Percentiles rank a stretch among this genome's conserved stretches.
These are phyloP conservation scores for Galium porrigens DNA, from an alignment of 305 asterid species.

Conservation along the genomic window DNA sequence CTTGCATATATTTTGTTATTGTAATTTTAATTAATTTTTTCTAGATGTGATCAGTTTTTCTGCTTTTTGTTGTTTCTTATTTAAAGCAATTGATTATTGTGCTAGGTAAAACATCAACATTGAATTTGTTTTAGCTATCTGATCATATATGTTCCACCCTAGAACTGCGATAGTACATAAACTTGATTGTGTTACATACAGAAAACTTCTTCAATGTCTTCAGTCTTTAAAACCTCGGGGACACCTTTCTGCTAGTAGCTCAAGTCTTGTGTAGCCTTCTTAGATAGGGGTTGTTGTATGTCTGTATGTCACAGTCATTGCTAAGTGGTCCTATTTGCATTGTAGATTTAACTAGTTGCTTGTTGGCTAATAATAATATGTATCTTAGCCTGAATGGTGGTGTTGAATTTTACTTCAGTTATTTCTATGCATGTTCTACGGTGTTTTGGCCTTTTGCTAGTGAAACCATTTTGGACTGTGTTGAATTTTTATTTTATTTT, in stretches of 20 bases:
- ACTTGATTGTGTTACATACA: neutral
- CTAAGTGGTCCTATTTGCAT: neutral
- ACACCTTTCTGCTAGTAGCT: neutral
- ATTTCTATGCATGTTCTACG: neutral
- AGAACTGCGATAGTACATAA: neutral
- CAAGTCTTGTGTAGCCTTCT: neutral
- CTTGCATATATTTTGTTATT: neutral
- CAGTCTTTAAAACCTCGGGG: too few relatives aligned
- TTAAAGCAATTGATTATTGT: neutral
- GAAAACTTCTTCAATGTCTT: neutral
- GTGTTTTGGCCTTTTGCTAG: neutral
- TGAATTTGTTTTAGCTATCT: neutral
- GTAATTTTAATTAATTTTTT: neutral
- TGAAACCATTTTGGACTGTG: constrained; percentile 1
- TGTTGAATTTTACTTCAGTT: neutral
- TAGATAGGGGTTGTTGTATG: neutral
- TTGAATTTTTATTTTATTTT: constrained; percentile 7
- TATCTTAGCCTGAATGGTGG: neutral
- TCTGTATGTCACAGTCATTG: neutral
- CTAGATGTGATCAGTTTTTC: neutral
- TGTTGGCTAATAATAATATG: neutral
- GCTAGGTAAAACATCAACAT: neutral
- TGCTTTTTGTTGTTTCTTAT: neutral
- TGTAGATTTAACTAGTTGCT: too few relatives aligned
- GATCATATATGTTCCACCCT: neutral